Evolutionary conservation across 2,329 filamentous ascomycete species (phyloP).

Genomic region (Alternaria gaisen): DNA sequence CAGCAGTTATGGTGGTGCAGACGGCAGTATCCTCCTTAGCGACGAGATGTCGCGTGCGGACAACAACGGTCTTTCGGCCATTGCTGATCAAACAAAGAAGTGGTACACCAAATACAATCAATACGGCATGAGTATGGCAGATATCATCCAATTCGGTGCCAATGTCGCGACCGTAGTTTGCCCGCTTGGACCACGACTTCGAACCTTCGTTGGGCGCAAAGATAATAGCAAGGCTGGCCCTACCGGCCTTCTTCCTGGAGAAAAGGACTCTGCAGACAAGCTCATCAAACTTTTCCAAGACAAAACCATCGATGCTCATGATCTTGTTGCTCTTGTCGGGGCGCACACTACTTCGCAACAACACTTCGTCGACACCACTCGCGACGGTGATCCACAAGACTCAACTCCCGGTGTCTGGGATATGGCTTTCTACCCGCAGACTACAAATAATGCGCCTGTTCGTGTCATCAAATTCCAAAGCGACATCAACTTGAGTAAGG

Average conservation of each 20-base stretch:
- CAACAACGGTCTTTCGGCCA: conserved; percentile 40
- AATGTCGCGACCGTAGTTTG: conserved; percentile 52
- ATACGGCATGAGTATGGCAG: conserved; percentile 50
- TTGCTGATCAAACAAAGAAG: conserved; percentile 41
- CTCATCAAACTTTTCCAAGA: conserved; percentile 49
- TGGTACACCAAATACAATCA: conserved; percentile 46
- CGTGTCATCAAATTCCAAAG: conserved; percentile 50
- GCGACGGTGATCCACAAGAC: conserved; percentile 50
- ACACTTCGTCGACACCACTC: conserved; percentile 43
- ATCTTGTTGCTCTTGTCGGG: conserved; percentile 49
- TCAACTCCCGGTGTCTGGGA: conserved; percentile 51
- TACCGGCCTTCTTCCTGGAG: conserved; percentile 46
- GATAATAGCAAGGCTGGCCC: conserved; percentile 47
- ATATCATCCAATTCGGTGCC: conserved; percentile 52
- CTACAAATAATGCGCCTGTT: conserved; percentile 35
- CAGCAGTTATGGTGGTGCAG: conserved; percentile 41
- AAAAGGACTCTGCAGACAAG: conserved; percentile 44
- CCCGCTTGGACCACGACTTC: conserved; percentile 50
- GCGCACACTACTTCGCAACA: conserved; percentile 52
- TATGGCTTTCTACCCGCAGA: conserved; percentile 49
- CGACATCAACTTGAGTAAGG: conserved; percentile 47
- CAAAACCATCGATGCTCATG: conserved; percentile 51
- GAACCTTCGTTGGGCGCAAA: conserved; percentile 51
- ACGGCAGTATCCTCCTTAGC: conserved; percentile 46
- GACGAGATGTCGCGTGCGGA: conserved; percentile 39